phyloP scores from a whole-genome alignment of 2,329 filamentous ascomycete genomes.

The Xylaria sp. region DNA sequence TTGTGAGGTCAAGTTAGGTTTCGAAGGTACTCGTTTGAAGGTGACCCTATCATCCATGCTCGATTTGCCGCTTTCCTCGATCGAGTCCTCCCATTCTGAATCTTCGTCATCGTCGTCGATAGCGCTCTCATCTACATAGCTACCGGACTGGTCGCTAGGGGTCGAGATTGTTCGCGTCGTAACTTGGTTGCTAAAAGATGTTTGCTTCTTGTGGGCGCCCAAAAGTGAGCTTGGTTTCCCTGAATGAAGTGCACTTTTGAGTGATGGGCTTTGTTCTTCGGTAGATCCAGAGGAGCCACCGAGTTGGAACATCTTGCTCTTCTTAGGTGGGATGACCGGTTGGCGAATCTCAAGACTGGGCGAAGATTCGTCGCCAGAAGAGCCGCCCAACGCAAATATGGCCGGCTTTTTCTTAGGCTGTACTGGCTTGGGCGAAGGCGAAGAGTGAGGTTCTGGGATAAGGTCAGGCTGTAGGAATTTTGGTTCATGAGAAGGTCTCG shows the following conservation, averaged over 20 bases:
- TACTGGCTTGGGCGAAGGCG: slow-evolving; percentile 72
- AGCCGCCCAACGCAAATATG: slow-evolving; percentile 79
- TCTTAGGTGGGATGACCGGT: slow-evolving; percentile 49
- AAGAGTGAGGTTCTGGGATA: slow-evolving; percentile 70
- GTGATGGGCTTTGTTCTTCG: slow-evolving; percentile 79
- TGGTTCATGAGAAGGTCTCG: slow-evolving; percentile 58
- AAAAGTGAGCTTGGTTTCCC: slow-evolving; percentile 56
- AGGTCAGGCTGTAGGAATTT: slow-evolving; percentile 62
- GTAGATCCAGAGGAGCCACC: slow-evolving; percentile 74
- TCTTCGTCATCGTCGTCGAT: slow-evolving; percentile 77
- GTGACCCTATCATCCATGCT: slow-evolving; percentile 82
- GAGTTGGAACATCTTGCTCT: slow-evolving; percentile 61
- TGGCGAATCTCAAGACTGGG: slow-evolving; percentile 60
- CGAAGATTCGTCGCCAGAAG: slow-evolving; percentile 83
- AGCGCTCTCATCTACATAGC: slow-evolving; percentile 82
- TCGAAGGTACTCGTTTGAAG: slow-evolving; percentile 92
- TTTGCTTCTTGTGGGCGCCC: slow-evolving; percentile 73
- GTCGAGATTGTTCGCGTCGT: slow-evolving; percentile 73
- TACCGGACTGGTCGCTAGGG: slow-evolving; percentile 66
- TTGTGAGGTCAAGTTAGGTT: slow-evolving; percentile 83
- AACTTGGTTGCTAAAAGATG: slow-evolving; percentile 83
- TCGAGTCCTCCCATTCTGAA: slow-evolving; percentile 72
- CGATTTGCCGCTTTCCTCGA: slow-evolving; percentile 83
- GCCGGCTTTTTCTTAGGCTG: slow-evolving; percentile 69
- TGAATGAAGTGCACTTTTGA: slow-evolving; percentile 64